Base-by-base conservation (phyloP, 495 filamentous ascomycete species). In the Tuber borchii region DNA sequence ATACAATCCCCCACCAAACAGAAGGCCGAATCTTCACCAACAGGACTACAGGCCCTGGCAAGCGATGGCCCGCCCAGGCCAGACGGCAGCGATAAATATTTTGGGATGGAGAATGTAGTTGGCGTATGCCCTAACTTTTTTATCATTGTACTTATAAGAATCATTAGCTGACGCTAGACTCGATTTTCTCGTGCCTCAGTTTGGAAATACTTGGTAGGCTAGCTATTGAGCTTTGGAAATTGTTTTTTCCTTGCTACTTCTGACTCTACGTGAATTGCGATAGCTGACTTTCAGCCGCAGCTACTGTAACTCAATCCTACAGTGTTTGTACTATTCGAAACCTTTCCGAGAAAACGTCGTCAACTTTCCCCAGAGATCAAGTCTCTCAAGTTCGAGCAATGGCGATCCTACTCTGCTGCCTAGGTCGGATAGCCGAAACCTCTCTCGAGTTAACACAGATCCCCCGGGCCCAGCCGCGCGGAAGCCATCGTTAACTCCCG, bases 41-140 rank as follows among this genome's bases (percentile, higher is more conserved):
- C 78, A 10, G 78, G 78, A 75, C 56, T 79, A 71, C 80, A 82
- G 39, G 76, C 72, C 34, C n/a, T 82, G 20, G 65, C 76, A 68
- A 73, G 72, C 42, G 73, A 83, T 79, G 82, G 82, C 31, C 82
- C 82, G 56, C 81, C 82, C 26, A 78, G 79, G 44, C 74, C 79
- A 56, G 94, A 99, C 86, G 95, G 96, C 34, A 97, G 92, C 84
- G 95, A 99, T 85, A 97, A 97, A 87, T 98, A 97, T 85, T 98
- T 95, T 86, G 95, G 96, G 4, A 90, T 98, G 87, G 95, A 98
- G 85, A 99, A 99, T 86, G 94, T 97, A 87, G 87, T 81, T 74
- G 76, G 78, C 65, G 76, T 75, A 76, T 70, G 73, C 46, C 75
- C 71, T 78, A 72, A 79, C 42, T 71, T 56, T 65, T 65, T 65